These are phyloP conservation scores for Daldinia sp. DNA, from an alignment of 2,329 filamentous ascomycete genomes.

Conservation along the genomic window DNA sequence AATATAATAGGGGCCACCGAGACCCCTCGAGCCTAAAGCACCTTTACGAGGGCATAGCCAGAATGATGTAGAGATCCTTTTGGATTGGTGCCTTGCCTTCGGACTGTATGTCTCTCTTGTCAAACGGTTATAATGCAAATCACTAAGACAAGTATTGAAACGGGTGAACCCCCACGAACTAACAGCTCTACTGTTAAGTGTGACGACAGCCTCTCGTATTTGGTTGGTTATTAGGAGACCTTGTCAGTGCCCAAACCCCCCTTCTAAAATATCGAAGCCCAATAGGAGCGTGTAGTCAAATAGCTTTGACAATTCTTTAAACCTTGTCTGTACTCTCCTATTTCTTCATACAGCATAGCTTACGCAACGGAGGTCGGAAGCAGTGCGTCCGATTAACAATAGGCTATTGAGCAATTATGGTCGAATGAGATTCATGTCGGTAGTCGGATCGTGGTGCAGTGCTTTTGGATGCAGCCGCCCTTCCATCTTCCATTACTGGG, in stretches of 20 bases:
- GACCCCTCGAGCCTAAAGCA: too few species aligned
- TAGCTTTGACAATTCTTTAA: neutral
- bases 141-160: neutral
- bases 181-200: neutral
- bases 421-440: constrained; percentile 27
- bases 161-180: neutral
- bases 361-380: constrained; percentile 22
- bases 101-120: too few species aligned
- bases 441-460: constrained; percentile 31
- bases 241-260: neutral
- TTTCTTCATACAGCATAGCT: neutral
- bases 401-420: neutral
- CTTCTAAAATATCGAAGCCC: neutral
- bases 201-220: neutral
- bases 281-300: neutral
- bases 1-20: too few species aligned
- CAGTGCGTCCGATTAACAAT: constrained; percentile 15
- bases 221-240: neutral
- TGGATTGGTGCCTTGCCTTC: too few species aligned
- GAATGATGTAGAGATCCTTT: too few species aligned
- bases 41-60: too few species aligned
- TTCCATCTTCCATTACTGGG: constrained; percentile 22
- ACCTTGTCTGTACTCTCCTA: neutral
- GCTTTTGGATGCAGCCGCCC: constrained; percentile 30
- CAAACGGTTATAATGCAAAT: too few species aligned